Percentiles rank a stretch among this genome's conserved stretches.
phyloP scores from a whole-genome alignment of 2,329 filamentous ascomycete species.

The Epichloe typhina region DNA sequence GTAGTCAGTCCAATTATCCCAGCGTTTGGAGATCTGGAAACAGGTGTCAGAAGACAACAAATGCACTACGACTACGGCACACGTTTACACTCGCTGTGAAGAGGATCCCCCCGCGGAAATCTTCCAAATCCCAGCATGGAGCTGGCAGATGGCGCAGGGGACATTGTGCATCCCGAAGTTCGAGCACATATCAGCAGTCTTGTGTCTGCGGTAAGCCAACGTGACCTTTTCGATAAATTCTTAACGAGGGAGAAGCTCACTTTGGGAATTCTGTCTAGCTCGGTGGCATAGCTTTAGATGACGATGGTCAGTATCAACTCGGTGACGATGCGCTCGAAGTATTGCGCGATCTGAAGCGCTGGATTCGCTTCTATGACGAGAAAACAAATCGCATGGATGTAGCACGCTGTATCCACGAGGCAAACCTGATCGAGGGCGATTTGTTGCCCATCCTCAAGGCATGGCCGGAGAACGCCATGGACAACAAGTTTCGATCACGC shows the following conservation, averaged over 20 bases:
- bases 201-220: slow-evolving; percentile 66
- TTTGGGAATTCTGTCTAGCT: slow-evolving; percentile 38
- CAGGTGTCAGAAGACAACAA: not conserved
- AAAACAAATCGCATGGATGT: slow-evolving; percentile 91
- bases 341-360: slow-evolving; percentile 85
- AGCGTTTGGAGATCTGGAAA: not conserved
- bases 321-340: slow-evolving; percentile 90
- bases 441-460: slow-evolving; percentile 75
- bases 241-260: not conserved
- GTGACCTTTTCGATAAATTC: slow-evolving; percentile 5
- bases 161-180: slow-evolving; percentile 79
- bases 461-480: slow-evolving; percentile 61
- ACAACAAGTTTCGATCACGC: slow-evolving; percentile 64
- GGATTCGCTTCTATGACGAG: slow-evolving; percentile 89
- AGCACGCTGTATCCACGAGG: slow-evolving; percentile 79
- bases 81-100: not conserved
- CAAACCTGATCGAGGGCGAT: slow-evolving; percentile 83
- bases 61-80: not conserved
- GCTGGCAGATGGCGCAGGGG: slow-evolving; percentile 33
- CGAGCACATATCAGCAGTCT: slow-evolving; percentile 88
- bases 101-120: not conserved
- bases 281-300: slow-evolving; percentile 66
- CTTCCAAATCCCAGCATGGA: slow-evolving; percentile 32
- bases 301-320: slow-evolving; percentile 72
- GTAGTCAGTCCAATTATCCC: too few species aligned